Base-by-base conservation (phyloP, 75 land plant species). In the Adiantum capillusveneris region DNA sequence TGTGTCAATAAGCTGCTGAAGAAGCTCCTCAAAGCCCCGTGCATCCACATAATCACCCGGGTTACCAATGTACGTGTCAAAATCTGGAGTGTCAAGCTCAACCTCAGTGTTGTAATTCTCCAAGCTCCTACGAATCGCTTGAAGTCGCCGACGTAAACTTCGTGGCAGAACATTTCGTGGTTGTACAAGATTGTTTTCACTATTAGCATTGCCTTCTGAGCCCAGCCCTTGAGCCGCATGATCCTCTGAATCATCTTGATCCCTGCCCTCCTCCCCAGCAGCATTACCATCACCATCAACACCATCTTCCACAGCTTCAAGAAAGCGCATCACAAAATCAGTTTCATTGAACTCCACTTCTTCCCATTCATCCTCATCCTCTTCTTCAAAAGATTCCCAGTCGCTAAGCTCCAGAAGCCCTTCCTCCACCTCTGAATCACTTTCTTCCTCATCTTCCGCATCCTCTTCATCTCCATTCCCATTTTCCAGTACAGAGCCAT, bases 401-500 rank as follows among this genome's bases (percentile, higher is more conserved):
- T 61, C 82, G 26, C 67, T 31, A 0, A 69, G 39, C 1, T 79
- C 73, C 1, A 74, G 73, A 63, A 64, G 76, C 69, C 73, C 69
- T 19, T 75, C 83, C 39, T 82, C 89, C 28, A 76, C 65, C 45
- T 84, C 90, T 29, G 75, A 74, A 34, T 83, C 87, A 70, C 66
- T 80, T 2, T 29, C 72, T 29, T 56, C 72, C 22, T 69, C 67
- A 46, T 46, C 50, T 46, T 21, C 50, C 9, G 9, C 37, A 34
- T 34, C 37, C 37, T 34, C 37, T 34, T 34, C 37, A 34, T 34
- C 37, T 9, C 37, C 37, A 5, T 34, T 9, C 37, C 37, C 37
- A 9, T 34, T 9, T 9, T 9, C 37, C 3, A 5, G 7, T 9
- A 3, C 37, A 34, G 3, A 5, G 3, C 37, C 37, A 34, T 34